Evolutionary conservation across 1,284 basidiomycete genomes (phyloP), one percentile per base, ranked within the genome.

Genomic region (Acaromyces ingoldii): DNA sequence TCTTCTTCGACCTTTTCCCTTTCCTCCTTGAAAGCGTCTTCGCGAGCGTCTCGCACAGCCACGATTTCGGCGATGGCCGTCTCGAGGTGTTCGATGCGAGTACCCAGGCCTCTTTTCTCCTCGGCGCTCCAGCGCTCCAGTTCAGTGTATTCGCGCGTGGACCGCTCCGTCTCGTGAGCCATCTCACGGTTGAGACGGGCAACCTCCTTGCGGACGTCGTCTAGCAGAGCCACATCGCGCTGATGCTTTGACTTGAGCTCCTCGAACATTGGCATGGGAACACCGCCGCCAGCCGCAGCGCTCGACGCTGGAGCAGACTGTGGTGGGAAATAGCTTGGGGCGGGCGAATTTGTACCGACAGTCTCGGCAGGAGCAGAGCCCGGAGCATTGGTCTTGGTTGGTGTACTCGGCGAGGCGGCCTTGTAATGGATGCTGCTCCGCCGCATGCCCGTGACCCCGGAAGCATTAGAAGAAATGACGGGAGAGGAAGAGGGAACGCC

Each of bases 221-320:
- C 67, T 13, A 68, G 49, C 25, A 63, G 49, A 5, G 56, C 60
- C 10, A 60, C 57, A 29, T 68, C 63, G 17, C 61, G 53, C 29
- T 51, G 53, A 26, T 62, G 57, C 49, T 57, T 63, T 31, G 62
- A 50, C 37, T 68, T 67, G 43, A 67, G 58, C 51, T 70, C 65
- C 40, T 67, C 67, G 41, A 59, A 57, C n/a, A 57, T 53, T 10
- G 61, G 58, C 3, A 56, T 42, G 24, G 64, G 57, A n/a, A 66
- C 64, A 39, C 51, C 51, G 24, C 47, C 59, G 25, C 55, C 51
- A 50, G 39, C 41, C 6, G 46, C n/a, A 13, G 45, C 15, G n/a
- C 4, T 17, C 11, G 51, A 10, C 17, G 51, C 9, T 24, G 49
- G 25, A 28, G 42, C 17, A 45, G 38, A 40, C 3, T 28, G n/a